phyloP scores from a whole-genome alignment of 2,329 filamentous ascomycete genomes.

The Apiospora malaysiana region DNA sequence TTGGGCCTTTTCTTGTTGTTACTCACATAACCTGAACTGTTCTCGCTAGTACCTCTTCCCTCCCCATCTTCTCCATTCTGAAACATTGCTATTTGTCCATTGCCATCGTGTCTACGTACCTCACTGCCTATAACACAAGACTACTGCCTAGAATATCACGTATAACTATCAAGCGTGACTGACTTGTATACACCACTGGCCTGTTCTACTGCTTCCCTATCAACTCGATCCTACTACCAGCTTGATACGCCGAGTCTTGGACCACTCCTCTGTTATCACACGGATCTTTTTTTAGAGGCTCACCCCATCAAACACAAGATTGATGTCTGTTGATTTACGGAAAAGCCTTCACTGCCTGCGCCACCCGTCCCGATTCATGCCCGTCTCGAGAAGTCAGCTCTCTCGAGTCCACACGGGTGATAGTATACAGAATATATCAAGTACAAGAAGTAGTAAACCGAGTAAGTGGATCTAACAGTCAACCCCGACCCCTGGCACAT shows the following conservation, averaged over 20 bases:
- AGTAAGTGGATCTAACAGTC: constrained; percentile 30
- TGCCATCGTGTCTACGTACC: not conserved
- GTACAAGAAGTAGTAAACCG: constrained; percentile 51
- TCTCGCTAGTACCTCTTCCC: not conserved
- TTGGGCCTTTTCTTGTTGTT: constrained; percentile 12
- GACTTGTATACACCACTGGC: not conserved
- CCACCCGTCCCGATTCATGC: constrained; percentile 63
- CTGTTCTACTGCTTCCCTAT: not conserved
- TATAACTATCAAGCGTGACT: not conserved
- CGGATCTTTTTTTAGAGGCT: constrained; percentile 25
- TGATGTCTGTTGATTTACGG: constrained; percentile 66
- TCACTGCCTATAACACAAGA: not conserved
- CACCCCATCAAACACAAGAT: constrained; percentile 42
- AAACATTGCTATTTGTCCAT: not conserved
- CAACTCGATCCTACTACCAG: constrained; percentile 18
- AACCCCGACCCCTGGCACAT: too few relatives aligned
- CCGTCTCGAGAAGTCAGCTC: constrained; percentile 60
- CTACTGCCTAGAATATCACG: not conserved
- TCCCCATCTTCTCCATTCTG: not conserved
- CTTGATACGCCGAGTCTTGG: constrained; percentile 25
- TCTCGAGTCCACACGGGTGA: constrained; percentile 62
- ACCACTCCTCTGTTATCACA: constrained; percentile 25
- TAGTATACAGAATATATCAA: constrained; percentile 61
- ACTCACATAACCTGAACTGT: constrained; percentile 3
- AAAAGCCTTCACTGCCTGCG: constrained; percentile 62